phyloP scores from a whole-genome alignment of 192 early-diverging fungal species.

The Pilobolus umbonatus region DNA sequence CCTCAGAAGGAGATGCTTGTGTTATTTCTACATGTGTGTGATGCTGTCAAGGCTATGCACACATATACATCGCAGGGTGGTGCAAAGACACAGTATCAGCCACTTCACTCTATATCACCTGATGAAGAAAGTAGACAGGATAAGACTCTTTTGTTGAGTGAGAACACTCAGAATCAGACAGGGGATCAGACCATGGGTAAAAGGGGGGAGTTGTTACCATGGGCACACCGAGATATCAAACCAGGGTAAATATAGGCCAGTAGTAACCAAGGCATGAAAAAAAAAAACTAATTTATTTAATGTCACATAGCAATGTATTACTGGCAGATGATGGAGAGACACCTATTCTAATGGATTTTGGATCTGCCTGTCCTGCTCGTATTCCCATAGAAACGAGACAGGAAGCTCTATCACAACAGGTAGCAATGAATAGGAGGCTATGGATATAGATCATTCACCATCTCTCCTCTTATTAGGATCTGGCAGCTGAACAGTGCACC shows the following conservation, averaged over 20 bases:
- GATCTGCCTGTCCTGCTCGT: conserved; percentile 57
- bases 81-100: conserved; percentile 51
- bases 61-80: conserved; percentile 51
- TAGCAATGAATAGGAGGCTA: conserved; percentile 16
- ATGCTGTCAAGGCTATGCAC: conserved; percentile 55
- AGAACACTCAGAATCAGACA: conserved; percentile 4
- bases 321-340: conserved; percentile 59
- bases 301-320: conserved; percentile 51
- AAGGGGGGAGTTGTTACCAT: conserved; percentile 40
- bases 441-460: not conserved
- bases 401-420: conserved; percentile 57
- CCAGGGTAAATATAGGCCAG: too few relatives aligned
- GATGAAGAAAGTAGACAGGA: conserved; percentile 49
- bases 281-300: not conserved
- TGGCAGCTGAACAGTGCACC: conserved; percentile 64
- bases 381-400: conserved; percentile 49
- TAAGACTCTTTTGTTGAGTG: conserved; percentile 27
- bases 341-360: conserved; percentile 76
- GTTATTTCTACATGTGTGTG: conserved; percentile 56
- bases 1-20: conserved; percentile 53
- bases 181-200: conserved; percentile 1
- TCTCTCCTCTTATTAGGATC: conserved; percentile 39
- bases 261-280: too few relatives aligned
- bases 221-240: conserved; percentile 74
- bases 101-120: conserved; percentile 54